A percentile compares a stretch with the other conserved stretches of the same genome.
These are phyloP conservation scores for Agrocybe praecox DNA, from an alignment of 768 basidiomycete genomes.

Conservation along the genomic window DNA sequence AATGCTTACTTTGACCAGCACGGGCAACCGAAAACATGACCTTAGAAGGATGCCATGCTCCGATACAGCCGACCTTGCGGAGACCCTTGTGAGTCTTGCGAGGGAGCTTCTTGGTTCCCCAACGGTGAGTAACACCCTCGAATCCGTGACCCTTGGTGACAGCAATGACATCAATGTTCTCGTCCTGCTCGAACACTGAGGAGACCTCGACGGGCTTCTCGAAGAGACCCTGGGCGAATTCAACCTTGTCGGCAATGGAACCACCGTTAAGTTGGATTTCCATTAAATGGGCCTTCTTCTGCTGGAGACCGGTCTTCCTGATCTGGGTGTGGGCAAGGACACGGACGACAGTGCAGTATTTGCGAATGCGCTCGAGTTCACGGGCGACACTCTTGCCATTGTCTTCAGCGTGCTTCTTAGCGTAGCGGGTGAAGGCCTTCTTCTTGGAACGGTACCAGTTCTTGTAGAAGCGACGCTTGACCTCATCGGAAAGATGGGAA, in stretches of 20 bases:
- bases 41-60: slow-evolving; percentile 98
- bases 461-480: slow-evolving; percentile 99
- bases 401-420: slow-evolving; percentile 98
- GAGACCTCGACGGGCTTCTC: slow-evolving; percentile 93
- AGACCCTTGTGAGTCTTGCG: slow-evolving; percentile 99
- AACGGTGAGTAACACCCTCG: slow-evolving; percentile 99
- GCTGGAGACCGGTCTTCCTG: slow-evolving; percentile 94
- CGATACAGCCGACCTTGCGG: slow-evolving; percentile 98
- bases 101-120: slow-evolving; percentile 99
- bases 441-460: slow-evolving; percentile 99
- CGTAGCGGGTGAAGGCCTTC: slow-evolving; percentile 99
- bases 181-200: slow-evolving; percentile 93
- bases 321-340: slow-evolving; percentile 99
- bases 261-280: slow-evolving; percentile 99
- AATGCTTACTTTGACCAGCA: slow-evolving; percentile 93
- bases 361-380: slow-evolving; percentile 99
- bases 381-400: slow-evolving; percentile 89
- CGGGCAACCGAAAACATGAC: slow-evolving; percentile 99
- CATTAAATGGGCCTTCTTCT: slow-evolving; percentile 99
- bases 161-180: slow-evolving; percentile 94
- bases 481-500: slow-evolving; percentile 94
- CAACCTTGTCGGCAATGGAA: slow-evolving; percentile 94
- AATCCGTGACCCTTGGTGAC: slow-evolving; percentile 99
- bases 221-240: slow-evolving; percentile 90
- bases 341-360: slow-evolving; percentile 99